Conservation (phyloP, 139 green algal species). For the Yamagishiella unicocca region DNA sequence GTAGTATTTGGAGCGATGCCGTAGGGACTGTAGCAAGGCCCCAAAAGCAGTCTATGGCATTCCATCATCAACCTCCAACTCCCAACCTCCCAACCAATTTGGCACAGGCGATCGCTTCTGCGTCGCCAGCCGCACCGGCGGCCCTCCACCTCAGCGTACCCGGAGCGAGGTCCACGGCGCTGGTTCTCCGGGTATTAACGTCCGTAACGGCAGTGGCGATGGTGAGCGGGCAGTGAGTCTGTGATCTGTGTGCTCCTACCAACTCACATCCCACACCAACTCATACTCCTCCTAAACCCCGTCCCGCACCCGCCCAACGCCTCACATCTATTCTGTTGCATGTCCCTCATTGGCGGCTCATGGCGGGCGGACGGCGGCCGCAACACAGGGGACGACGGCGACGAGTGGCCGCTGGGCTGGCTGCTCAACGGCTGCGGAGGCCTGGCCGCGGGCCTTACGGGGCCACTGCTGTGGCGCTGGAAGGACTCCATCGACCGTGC, state of each 20-base stretch:
- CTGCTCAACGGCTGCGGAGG: conserved; percentile 54
- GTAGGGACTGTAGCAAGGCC: too few species aligned
- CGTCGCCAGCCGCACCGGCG: conserved; percentile 34
- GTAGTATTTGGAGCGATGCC: too few species aligned
- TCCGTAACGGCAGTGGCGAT: background rate
- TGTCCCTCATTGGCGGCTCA: too few species aligned
- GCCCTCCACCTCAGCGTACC: background rate
- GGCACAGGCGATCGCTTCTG: conserved; percentile 62
- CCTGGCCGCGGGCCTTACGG: conserved; percentile 36
- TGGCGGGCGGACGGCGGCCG: background rate
- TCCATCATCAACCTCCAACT: too few species aligned
- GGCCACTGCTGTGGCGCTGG: conserved; percentile 85
- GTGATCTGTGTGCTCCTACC: too few species aligned
- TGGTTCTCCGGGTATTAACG: background rate
- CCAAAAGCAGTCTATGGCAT: too few species aligned
- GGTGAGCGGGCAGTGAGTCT: too few species aligned
- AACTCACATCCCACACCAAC: too few species aligned
- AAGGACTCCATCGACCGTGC: conserved; percentile 94
- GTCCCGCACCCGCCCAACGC: too few species aligned
- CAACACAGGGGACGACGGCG: background rate
- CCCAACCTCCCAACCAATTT: too few species aligned
- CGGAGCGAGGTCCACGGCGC: background rate
- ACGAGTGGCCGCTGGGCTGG: conserved; percentile 66
- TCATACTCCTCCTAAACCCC: too few species aligned
- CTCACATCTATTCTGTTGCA: too few species aligned